phyloP scores from a whole-genome alignment of 1,284 basidiomycete genomes.

The Ustilago xerochloae region DNA sequence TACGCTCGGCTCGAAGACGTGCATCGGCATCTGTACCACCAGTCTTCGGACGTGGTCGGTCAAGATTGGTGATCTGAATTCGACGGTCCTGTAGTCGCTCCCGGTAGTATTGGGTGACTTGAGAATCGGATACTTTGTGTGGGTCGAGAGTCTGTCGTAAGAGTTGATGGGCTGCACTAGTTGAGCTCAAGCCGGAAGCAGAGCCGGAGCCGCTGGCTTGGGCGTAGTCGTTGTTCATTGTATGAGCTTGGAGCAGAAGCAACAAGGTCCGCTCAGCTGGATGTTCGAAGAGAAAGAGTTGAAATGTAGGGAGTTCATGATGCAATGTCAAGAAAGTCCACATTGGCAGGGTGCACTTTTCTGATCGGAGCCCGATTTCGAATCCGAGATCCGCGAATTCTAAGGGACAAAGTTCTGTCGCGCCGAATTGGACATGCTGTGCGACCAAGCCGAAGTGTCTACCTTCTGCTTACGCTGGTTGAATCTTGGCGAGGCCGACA shows the following conservation, averaged over 20 bases:
- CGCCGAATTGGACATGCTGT: too few species aligned
- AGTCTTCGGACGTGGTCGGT: slow-evolving; percentile 40
- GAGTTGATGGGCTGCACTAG: slow-evolving; percentile 23
- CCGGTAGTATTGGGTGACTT: slow-evolving; percentile 36
- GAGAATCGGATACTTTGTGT: slow-evolving; percentile 17
- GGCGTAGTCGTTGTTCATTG: slow-evolving; percentile 11
- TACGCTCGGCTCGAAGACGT: slow-evolving; percentile 24
- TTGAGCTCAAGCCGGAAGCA: background rate
- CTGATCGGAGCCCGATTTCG: background rate
- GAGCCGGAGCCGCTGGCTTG: slow-evolving; percentile 17
- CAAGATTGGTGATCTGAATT: slow-evolving; percentile 50
- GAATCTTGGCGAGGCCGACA: background rate
- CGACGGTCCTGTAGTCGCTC: slow-evolving; percentile 47
- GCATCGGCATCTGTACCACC: slow-evolving; percentile 31
- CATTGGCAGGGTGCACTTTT: background rate
- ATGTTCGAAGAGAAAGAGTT: background rate
- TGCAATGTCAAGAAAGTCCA: slow-evolving; percentile 4
- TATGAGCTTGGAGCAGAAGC: background rate
- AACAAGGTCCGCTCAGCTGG: background rate
- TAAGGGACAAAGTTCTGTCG: background rate
- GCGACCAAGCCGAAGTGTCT: background rate
- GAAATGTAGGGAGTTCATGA: background rate
- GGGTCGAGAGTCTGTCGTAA: slow-evolving; percentile 21
- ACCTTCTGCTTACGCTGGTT: background rate
- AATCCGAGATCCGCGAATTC: slow-evolving; percentile 2